Percentiles rank a stretch among this genome's conserved stretches.
Evolutionary conservation across 2,329 filamentous ascomycete genomes (phyloP).

Genomic region (Trichoderma atrobrunneum): DNA sequence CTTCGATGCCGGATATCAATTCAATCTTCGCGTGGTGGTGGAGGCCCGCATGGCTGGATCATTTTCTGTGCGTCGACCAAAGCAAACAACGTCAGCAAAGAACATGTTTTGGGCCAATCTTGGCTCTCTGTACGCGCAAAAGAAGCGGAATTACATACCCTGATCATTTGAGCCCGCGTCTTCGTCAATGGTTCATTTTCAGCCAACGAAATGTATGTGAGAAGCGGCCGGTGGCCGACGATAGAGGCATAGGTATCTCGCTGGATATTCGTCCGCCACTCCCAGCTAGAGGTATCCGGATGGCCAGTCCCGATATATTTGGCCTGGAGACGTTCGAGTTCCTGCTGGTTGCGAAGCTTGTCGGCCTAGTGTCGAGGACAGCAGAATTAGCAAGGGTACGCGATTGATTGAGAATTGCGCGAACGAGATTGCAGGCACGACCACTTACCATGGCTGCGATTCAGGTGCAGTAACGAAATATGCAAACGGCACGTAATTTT

Average conservation of each 20-base stretch:
- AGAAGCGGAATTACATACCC: constrained; percentile 45
- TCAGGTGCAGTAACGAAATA: background rate
- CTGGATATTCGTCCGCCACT: constrained; percentile 94
- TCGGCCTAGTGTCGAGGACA: constrained; percentile 62
- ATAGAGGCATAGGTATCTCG: constrained; percentile 90
- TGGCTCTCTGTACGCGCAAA: too few relatives aligned
- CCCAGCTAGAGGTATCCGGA: constrained; percentile 94
- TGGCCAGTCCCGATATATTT: constrained; percentile 96
- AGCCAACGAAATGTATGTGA: constrained; percentile 86
- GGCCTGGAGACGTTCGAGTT: constrained; percentile 93
- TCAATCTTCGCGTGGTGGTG: constrained; percentile 54
- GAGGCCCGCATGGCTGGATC: constrained; percentile 60
- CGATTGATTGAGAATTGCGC: background rate
- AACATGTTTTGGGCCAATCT: background rate
- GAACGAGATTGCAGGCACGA: background rate
- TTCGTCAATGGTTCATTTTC: constrained; percentile 82
- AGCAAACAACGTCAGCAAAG: constrained; percentile 13
- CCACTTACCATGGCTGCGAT: background rate
- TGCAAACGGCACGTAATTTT: background rate
- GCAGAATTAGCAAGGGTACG: background rate
- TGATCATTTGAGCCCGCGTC: constrained; percentile 75
- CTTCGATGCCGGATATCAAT: constrained; percentile 31
- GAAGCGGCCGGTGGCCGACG: constrained; percentile 81
- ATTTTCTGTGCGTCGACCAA: constrained; percentile 53
- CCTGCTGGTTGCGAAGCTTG: constrained; percentile 95